Base-by-base conservation (phyloP, 768 basidiomycete species). In the Terana coerulea region DNA sequence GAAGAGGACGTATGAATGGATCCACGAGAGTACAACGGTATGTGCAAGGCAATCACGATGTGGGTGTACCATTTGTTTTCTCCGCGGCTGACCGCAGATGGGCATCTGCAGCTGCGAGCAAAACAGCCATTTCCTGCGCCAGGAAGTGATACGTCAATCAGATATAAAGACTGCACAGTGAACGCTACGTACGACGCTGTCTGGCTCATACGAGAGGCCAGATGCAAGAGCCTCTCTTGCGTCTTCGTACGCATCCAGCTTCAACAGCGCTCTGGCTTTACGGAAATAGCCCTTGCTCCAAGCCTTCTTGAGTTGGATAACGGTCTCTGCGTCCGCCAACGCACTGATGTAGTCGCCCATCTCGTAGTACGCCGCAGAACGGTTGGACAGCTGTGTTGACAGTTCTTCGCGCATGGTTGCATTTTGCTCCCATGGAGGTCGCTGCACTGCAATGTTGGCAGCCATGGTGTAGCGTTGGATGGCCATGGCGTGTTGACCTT, bases 221-320 rank as follows among this genome's bases (percentile, higher is more conserved):
- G 93, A 75, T 57, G 81, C 76, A 53, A 95, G 70, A 2, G 94
- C 84, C 40, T 92, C 88, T 57, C 81, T 79, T 8, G 94, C 94
- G 36, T 95, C 94, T 36, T 83, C 70, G 49, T 81, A 68, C 39
- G 75, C 70, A 3, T 75, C 77, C 44, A 99, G 74, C 19, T 80
- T 91, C 1, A 89, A 72, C 36, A 99, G 72, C 0, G 95, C 92
- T 64, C 91, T 92, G 2, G 91, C 89, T 64, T 89, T 94, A 52
- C 97, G 78, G 75, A 97, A 97, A 67, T 98, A 91, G 0, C 94
- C 97, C 64, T 98, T 99, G 61, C 88, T 81, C 95, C 95, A 98
- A 39, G 83, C 84, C 50, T 84, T 76, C 62, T 92, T 88, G 46
- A 97, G 71, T 56, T 80, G 69, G 35, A 97, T 86, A 62, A 98